Percentiles rank a stretch among this genome's conserved stretches.
Conservation (phyloP, 1,284 basidiomycete species). For the Puccinia horiana region DNA sequence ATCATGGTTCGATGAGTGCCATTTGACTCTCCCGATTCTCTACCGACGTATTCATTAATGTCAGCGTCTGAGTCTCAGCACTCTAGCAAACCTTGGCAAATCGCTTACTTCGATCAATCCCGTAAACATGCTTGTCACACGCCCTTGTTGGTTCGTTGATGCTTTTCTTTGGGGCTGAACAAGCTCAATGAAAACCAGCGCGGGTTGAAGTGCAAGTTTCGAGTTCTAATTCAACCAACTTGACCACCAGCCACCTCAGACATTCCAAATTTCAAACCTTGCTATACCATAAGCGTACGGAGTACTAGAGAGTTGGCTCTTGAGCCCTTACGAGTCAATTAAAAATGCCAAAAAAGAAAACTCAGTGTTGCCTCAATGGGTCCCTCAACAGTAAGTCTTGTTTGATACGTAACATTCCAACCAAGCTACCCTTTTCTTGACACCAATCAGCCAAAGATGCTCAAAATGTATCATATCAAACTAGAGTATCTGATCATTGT, state of each 20-base stretch:
- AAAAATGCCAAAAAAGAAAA: too few species aligned
- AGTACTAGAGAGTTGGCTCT: too few species aligned
- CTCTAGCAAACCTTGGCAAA: background rate
- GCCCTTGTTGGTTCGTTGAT: background rate
- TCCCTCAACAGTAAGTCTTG: background rate
- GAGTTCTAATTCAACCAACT: background rate
- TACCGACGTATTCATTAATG: background rate
- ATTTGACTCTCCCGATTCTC: conserved; percentile 27
- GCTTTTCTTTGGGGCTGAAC: background rate
- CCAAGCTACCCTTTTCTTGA: background rate
- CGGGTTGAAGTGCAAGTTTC: background rate
- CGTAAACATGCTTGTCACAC: background rate
- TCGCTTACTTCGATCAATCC: conserved; percentile 24
- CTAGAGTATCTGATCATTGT: conserved; percentile 17
- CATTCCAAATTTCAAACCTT: background rate
- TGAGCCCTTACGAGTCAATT: too few species aligned
- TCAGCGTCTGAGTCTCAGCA: background rate
- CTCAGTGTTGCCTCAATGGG: too few species aligned
- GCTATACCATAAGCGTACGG: conserved; percentile 2
- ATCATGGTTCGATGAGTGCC: conserved; percentile 20
- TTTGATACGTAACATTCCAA: background rate
- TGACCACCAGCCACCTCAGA: background rate
- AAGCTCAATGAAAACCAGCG: background rate
- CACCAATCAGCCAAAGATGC: background rate
- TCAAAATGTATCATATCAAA: conserved; percentile 24